These are phyloP conservation scores for Pestalotiopsis sp. DNA, from an alignment of 2,329 filamentous ascomycete species.

Conservation along the genomic window DNA sequence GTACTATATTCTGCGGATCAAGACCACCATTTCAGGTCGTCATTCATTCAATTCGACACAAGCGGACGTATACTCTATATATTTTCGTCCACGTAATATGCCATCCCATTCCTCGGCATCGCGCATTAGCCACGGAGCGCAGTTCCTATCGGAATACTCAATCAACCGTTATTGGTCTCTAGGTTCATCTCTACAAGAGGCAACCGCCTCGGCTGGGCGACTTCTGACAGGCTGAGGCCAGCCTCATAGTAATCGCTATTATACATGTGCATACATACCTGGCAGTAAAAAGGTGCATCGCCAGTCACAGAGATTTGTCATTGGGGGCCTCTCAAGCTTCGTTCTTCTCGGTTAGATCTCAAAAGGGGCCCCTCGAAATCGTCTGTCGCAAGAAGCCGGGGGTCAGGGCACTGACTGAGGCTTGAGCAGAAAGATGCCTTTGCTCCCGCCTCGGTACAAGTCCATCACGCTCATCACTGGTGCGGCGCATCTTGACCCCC, in stretches of 20 bases:
- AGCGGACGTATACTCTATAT: not conserved
- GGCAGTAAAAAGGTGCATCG: not conserved
- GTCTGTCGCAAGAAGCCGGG: not conserved
- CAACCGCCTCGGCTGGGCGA: not conserved
- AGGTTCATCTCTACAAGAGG: constrained; percentile 1
- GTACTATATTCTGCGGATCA: not conserved
- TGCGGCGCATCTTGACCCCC: not conserved
- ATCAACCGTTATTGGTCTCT: not conserved
- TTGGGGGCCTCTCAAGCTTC: not conserved
- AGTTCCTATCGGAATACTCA: not conserved
- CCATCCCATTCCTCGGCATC: not conserved
- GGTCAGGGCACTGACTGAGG: not conserved
- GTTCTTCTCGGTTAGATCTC: no score
- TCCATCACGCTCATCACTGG: not conserved
- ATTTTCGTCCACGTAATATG: not conserved
- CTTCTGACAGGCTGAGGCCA: not conserved
- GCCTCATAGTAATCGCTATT: not conserved
- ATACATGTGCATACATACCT: not conserved
- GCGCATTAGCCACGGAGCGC: not conserved
- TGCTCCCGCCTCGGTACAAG: not conserved
- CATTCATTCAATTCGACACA: constrained; percentile 5
- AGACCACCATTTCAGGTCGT: not conserved
- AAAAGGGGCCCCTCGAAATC: not conserved
- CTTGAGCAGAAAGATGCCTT: not conserved
- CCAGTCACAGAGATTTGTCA: not conserved